A percentile compares a stretch with the other conserved stretches of the same genome.
These are phyloP conservation scores for Chamaecrista fasciculata DNA, from an alignment of 306 rosid genomes.

Conservation along the genomic window DNA sequence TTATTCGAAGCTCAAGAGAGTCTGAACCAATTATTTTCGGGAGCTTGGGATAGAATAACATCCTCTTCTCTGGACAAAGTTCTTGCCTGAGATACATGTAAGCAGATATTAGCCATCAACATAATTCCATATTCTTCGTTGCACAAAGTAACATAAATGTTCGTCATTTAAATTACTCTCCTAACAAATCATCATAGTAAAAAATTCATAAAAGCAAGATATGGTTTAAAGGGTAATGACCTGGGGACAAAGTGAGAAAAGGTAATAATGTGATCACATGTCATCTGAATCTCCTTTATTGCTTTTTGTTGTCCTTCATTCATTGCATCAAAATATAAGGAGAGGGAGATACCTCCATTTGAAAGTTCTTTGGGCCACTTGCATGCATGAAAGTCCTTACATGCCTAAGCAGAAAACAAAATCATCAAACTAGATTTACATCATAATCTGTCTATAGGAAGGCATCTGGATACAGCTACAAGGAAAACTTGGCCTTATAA, in stretches of 20 bases:
- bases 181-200: background rate
- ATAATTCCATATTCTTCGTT: background rate
- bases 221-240: slow-evolving; percentile 31
- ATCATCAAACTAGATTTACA: background rate
- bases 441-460: slow-evolving; percentile 1
- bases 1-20: slow-evolving; percentile 65
- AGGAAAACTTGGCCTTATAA: background rate
- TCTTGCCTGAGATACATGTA: slow-evolving; percentile 59
- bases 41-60: slow-evolving; percentile 85
- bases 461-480: slow-evolving; percentile 16
- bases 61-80: slow-evolving; percentile 94
- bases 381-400: slow-evolving; percentile 86
- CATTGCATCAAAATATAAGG: slow-evolving; percentile 72
- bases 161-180: background rate
- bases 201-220: slow-evolving; percentile 2
- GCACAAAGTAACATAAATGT: background rate
- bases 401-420: slow-evolving; percentile 47
- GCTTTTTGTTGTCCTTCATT: slow-evolving; percentile 50
- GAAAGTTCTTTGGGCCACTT: slow-evolving; percentile 72
- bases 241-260: slow-evolving; percentile 96
- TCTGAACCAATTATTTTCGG: slow-evolving; percentile 89
- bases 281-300: slow-evolving; percentile 55
- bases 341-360: slow-evolving; percentile 64
- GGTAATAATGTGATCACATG: slow-evolving; percentile 65
- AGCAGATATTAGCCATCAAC: slow-evolving; percentile 13